These are phyloP conservation scores for Auricularia sp. DNA, from an alignment of 768 basidiomycete species.

Conservation along the genomic window DNA sequence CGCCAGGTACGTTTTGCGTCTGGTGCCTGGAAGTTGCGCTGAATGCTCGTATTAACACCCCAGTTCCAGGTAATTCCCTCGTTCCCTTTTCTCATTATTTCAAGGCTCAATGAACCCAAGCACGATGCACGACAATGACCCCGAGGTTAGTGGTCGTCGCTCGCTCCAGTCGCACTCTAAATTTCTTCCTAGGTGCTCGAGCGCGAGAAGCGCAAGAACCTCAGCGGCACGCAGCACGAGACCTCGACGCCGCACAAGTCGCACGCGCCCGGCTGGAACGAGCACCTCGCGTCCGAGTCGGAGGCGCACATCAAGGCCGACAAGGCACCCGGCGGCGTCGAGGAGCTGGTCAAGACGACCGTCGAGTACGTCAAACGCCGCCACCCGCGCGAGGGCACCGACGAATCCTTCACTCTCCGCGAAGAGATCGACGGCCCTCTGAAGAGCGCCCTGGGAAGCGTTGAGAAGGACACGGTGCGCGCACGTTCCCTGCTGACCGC, in stretches of 20 bases:
- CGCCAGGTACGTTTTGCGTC: background rate
- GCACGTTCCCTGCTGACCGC: too few species aligned
- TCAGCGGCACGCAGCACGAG: constrained; percentile 32
- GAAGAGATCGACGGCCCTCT: background rate
- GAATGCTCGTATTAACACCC: background rate
- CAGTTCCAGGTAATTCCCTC: background rate
- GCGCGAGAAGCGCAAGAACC: constrained; percentile 42
- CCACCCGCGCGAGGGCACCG: constrained; percentile 7
- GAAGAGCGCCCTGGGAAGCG: too few species aligned
- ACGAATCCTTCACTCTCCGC: background rate
- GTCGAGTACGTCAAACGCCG: constrained; percentile 18
- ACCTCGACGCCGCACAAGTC: constrained; percentile 37
- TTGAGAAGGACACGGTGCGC: too few species aligned
- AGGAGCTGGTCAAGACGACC: constrained; percentile 14
- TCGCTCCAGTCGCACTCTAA: background rate
- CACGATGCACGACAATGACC: constrained; percentile 51
- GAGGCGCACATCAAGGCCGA: constrained; percentile 53
- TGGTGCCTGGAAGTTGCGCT: background rate
- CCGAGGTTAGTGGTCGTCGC: constrained; percentile 28
- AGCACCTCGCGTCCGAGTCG: constrained; percentile 48
- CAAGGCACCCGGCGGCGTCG: constrained; percentile 9
- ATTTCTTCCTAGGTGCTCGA: constrained; percentile 31
- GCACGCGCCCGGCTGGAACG: constrained; percentile 64
- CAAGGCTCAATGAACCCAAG: constrained; percentile 9
- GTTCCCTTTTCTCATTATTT: background rate